Percentiles rank a stretch among this genome's conserved stretches.
These are phyloP conservation scores for Pythium brassicae DNA, from an alignment of 352 stramenopile species.

Conservation along the genomic window DNA sequence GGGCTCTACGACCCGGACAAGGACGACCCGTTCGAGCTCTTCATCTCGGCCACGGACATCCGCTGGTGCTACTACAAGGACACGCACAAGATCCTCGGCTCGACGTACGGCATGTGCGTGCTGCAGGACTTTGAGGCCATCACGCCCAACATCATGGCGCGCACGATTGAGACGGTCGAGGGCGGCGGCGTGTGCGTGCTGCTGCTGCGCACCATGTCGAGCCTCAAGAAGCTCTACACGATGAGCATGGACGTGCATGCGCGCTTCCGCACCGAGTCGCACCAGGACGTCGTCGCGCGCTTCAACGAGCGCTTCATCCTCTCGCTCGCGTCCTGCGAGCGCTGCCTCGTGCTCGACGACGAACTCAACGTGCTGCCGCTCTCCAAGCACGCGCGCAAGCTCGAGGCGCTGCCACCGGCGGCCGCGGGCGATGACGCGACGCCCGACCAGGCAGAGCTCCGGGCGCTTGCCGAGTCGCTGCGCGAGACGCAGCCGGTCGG, in stretches of 20 bases:
- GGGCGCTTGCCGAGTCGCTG: conserved; percentile 94
- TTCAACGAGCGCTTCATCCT: conserved; percentile 99
- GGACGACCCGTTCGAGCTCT: conserved; percentile 98
- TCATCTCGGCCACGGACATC: conserved; percentile 98
- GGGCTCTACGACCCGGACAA: conserved; percentile 90
- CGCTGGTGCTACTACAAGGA: conserved; percentile 99
- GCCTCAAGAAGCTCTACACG: conserved; percentile 98
- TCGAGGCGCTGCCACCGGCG: conserved; percentile 74
- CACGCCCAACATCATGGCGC: conserved; percentile 98
- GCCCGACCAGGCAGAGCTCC: conserved; percentile 87
- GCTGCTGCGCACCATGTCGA: conserved; percentile 97
- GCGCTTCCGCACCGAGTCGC: conserved; percentile 89
- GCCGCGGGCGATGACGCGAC: conserved; percentile 52
- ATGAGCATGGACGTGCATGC: conserved; percentile 97
- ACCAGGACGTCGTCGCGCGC: conserved; percentile 94
- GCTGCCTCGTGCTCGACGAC: conserved; percentile 98
- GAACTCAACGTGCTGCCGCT: conserved; percentile 99
- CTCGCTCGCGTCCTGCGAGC: conserved; percentile 91
- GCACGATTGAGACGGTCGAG: conserved; percentile 99
- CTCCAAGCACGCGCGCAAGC: conserved; percentile 88
- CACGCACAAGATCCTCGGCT: conserved; percentile 97
- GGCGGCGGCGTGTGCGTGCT: conserved; percentile 97
- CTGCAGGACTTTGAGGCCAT: conserved; percentile 99
- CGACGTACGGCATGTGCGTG: conserved; percentile 98
- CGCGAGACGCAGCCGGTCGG: conserved; percentile 94